Base-by-base conservation (phyloP, 129 eudicot species). In the Flaveria ramosissima region DNA sequence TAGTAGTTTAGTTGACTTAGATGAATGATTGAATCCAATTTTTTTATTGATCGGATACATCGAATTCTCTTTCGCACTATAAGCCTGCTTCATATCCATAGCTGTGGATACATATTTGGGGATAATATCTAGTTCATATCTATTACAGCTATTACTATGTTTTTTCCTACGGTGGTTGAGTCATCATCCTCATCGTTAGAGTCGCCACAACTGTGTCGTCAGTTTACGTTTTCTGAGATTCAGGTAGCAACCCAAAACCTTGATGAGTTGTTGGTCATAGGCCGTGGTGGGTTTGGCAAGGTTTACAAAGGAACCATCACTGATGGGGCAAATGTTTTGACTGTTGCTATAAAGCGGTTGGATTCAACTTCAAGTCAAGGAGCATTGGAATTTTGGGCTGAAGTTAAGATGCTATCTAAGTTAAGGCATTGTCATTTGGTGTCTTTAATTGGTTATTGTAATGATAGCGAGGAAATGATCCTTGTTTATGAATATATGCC, bases 301-400 rank as follows among this genome's bases (percentile, higher is more conserved):
- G 78, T 74, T 45, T 74, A 61, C 61, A 74, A 61, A 61, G 70
- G 70, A 74, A 61, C 60, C 30, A 43, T 73, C 23, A 6, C 61
- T 7, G 24, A 56, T 7, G 68, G 67, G 20, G 1, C 3, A 17
- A 72, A n/a, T 67, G 16, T 1, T 24, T 46, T 60, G 46, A 9
- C 15, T n/a, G 79, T 3, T 45, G 61, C 61, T 45, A 24, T 63
- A 7, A 60, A 63, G 27, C 59, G 71, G 45, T 16, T 63, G 3
- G 79, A 75, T n/a, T 43, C 46, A 26, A 23, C 46, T 24, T 75
- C 79, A 13, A 76, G 20, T 50, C 80, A 64, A 17, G 73, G 73
- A 39, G 75, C 75, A 32, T 2, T 0, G 0, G 75, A 77, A 12
- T 77, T 77, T 26, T 74, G 71, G 78, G 66, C 76, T 7, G 65